These are phyloP conservation scores for Pyrrhoderma noxium DNA, from an alignment of 1,284 basidiomycete genomes.

Conservation along the genomic window DNA sequence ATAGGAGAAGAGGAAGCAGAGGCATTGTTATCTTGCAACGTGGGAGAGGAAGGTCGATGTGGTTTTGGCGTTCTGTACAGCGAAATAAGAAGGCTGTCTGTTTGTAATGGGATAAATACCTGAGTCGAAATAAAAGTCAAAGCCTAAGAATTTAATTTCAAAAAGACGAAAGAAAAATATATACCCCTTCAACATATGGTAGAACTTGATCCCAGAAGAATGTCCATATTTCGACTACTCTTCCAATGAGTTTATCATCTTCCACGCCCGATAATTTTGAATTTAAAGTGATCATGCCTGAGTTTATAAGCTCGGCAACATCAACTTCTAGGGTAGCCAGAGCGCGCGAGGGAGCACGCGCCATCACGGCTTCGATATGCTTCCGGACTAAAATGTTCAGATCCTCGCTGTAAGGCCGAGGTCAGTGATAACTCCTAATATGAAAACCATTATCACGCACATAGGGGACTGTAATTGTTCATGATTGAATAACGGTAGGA, in stretches of 20 bases:
- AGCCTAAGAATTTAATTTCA: not conserved
- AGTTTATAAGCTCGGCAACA: constrained; percentile 73
- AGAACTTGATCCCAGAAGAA: constrained; percentile 94
- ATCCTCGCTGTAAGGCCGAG: constrained; percentile 59
- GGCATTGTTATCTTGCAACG: not conserved
- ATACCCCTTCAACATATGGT: constrained; percentile 81
- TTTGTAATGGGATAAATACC: constrained; percentile 63
- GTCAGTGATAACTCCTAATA: not conserved
- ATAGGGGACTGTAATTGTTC: constrained; percentile 84
- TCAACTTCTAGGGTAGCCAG: constrained; percentile 68
- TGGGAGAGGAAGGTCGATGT: constrained; percentile 11
- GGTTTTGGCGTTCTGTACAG: constrained; percentile 56
- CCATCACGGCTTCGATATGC: constrained; percentile 67
- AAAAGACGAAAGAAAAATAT: constrained; percentile 23
- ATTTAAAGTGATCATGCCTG: constrained; percentile 89
- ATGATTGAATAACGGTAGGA: constrained; percentile 88
- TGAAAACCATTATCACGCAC: constrained; percentile 33
- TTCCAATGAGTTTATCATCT: constrained; percentile 66
- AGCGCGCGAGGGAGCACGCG: constrained; percentile 57
- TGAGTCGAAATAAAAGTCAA: constrained; percentile 22
- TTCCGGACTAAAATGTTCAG: constrained; percentile 74
- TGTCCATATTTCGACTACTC: constrained; percentile 84
- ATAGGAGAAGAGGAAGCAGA: constrained; percentile 44
- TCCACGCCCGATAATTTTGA: constrained; percentile 71
- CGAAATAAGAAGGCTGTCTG: constrained; percentile 54